Base-by-base conservation (phyloP, 1,284 basidiomycete species). In the Cutaneotrichosporon spelunceum region DNA sequence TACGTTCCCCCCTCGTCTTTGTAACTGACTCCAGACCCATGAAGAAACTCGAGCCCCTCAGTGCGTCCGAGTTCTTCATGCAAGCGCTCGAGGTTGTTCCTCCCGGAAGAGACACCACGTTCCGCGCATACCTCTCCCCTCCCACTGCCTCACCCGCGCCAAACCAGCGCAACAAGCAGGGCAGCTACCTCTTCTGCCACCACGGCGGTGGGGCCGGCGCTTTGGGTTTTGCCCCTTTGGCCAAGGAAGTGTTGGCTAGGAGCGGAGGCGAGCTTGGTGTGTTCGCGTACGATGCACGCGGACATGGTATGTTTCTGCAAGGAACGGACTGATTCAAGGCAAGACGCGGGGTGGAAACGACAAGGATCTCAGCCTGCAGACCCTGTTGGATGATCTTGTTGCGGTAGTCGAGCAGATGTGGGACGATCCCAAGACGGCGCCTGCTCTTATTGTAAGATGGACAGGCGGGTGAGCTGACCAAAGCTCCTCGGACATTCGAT, bases 191-290 rank as follows among this genome's bases (percentile, higher is more conserved):
- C 72, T 83, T 98, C 2, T 91, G 91, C 76, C 93, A 97, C 72
- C 95, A 99, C 70, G 95, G 96, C 0, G 95, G 91, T 1, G 95
- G 96, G 2, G 92, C 91, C 72, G 88, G 88, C 0, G 94, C 86
- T 0, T 82, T 97, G 64, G 91, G 87, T 64, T 99, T 93, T 75
- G 94, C 96, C 0, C 87, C 87, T 68, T 83, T 94, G 57, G 92
- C 94, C 11, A 88, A 87, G 72, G 87, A 91, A 74, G 81, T 98
- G 2, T 79, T 77, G 13, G 82, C 81, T 47, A 68, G 82, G 73
- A 86, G 85, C 29, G 81, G 81, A 9, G 89, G 89, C 7, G 88
- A 91, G 70, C 86, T 89, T 53, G 95, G 96, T 0, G 84, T 98
- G 14, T 70, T 99, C 50, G 83, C 89, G 0, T 82, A 89, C 57